Percentiles rank a stretch among this genome's conserved stretches.
phyloP scores from a whole-genome alignment of 177 flowering plant genomes.

The Vitis hybrid region DNA sequence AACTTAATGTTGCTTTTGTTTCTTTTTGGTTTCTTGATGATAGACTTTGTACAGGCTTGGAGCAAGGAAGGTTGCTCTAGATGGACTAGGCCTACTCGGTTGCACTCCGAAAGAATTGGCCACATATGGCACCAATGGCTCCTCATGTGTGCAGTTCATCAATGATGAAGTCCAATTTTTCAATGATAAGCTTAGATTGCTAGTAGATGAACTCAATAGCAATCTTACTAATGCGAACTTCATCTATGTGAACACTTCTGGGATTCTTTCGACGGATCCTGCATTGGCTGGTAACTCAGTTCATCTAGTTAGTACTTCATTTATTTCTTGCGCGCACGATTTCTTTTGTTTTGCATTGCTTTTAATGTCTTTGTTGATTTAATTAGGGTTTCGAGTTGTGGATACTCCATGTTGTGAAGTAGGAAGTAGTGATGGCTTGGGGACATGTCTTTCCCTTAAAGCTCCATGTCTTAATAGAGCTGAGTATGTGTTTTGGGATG shows the following conservation, averaged over 20 bases:
- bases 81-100: constrained; percentile 12
- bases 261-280: not conserved
- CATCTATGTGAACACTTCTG: not conserved
- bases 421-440: no score
- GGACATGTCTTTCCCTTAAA: no score
- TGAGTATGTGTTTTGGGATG: no score
- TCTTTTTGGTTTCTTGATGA: not conserved
- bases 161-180: constrained; percentile 2
- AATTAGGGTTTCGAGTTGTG: no score
- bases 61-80: constrained; percentile 16
- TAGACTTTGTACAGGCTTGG: constrained; percentile 13
- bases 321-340: no score
- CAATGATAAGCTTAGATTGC: not conserved
- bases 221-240: constrained; percentile 5
- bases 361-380: no score
- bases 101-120: constrained; percentile 7
- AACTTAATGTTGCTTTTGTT: no score
- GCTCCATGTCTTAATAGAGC: no score
- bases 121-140: not conserved
- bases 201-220: constrained; percentile 4
- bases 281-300: not conserved
- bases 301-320: no score
- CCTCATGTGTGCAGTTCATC: not conserved
- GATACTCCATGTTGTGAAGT: no score
- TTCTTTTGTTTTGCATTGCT: no score